Evolutionary conservation across 2,329 filamentous ascomycete genomes (phyloP).

Genomic region (Ophiocordyceps camponoti-leonardi): DNA sequence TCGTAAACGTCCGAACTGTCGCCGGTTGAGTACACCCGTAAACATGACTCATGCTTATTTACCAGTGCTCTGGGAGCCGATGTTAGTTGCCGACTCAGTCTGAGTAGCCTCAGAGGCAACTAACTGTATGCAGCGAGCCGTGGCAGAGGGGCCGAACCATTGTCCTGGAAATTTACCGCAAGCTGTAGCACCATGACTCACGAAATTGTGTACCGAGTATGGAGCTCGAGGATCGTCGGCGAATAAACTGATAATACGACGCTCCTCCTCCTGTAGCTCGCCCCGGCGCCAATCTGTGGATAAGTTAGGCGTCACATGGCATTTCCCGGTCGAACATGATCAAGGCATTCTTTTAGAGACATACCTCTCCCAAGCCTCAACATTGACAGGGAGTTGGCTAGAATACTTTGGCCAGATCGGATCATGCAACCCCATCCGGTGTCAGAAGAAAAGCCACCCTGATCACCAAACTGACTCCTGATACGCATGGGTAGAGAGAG

Average conservation of each 20-base stretch:
- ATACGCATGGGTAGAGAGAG: constrained; percentile 76
- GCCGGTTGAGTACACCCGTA: constrained; percentile 77
- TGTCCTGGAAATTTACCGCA: constrained; percentile 93
- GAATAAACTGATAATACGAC: constrained; percentile 60
- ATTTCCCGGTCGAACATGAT: background rate
- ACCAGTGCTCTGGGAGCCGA: constrained; percentile 47
- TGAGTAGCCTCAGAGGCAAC: constrained; percentile 12
- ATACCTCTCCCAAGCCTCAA: constrained; percentile 64
- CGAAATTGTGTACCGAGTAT: constrained; percentile 91
- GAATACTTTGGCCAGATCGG: constrained; percentile 77
- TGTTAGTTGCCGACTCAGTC: background rate
- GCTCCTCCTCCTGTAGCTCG: constrained; percentile 40
- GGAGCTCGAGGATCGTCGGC: constrained; percentile 74
- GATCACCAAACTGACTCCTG: constrained; percentile 62
- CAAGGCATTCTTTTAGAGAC: constrained; percentile 2
- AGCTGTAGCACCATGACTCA: constrained; percentile 65
- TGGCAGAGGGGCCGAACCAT: constrained; percentile 98
- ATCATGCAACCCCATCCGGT: constrained; percentile 99
- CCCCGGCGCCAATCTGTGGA: constrained; percentile 56
- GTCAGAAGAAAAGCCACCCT: constrained; percentile 75
- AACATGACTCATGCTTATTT: constrained; percentile 41
- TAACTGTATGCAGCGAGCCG: constrained; percentile 84
- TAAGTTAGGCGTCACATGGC: background rate
- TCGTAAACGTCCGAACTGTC: constrained; percentile 89
- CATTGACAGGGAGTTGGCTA: constrained; percentile 69